Evolutionary conservation across 768 basidiomycete genomes (phyloP).

Genomic region (Crucibulum laeve): DNA sequence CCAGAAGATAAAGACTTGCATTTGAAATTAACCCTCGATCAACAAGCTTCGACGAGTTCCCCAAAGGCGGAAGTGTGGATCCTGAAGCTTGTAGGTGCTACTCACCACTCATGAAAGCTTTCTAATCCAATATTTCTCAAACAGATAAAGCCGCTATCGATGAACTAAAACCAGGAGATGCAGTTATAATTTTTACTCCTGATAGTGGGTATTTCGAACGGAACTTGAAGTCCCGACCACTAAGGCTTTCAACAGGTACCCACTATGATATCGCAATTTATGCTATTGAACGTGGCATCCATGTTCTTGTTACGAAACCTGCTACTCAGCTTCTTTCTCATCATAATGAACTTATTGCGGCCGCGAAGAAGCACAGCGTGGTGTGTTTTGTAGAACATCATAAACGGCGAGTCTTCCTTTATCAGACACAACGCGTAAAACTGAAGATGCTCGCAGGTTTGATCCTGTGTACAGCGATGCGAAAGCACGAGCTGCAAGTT

Average conservation of each 20-base stretch:
- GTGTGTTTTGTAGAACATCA: conserved; percentile 95
- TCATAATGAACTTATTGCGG: conserved; percentile 72
- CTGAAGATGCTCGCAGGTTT: conserved; percentile 38
- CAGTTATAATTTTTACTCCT: conserved; percentile 92
- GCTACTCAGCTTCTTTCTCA: conserved; percentile 83
- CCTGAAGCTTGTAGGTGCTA: conserved; percentile 72
- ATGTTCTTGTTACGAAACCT: conserved; percentile 92
- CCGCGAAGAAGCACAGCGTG: conserved; percentile 76
- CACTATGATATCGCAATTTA: conserved; percentile 84
- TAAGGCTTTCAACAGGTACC: conserved; percentile 45
- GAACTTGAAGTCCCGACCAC: background rate
- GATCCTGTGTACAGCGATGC: conserved; percentile 95
- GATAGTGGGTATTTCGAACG: conserved; percentile 52
- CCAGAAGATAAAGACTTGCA: background rate
- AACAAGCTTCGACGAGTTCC: conserved; percentile 73
- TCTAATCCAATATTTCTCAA: conserved; percentile 3
- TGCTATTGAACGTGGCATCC: conserved; percentile 80
- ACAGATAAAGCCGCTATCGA: conserved; percentile 83
- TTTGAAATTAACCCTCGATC: background rate
- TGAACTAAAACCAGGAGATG: conserved; percentile 72
- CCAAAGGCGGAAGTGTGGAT: conserved; percentile 63
- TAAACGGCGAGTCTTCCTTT: conserved; percentile 54
- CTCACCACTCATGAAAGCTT: background rate
- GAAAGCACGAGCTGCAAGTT: conserved; percentile 62
- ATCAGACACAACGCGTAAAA: background rate